Percentiles rank a stretch among this genome's conserved stretches.
phyloP scores from a whole-genome alignment of 2,329 filamentous ascomycete genomes.

The Pseudogymnoascus destructans region DNA sequence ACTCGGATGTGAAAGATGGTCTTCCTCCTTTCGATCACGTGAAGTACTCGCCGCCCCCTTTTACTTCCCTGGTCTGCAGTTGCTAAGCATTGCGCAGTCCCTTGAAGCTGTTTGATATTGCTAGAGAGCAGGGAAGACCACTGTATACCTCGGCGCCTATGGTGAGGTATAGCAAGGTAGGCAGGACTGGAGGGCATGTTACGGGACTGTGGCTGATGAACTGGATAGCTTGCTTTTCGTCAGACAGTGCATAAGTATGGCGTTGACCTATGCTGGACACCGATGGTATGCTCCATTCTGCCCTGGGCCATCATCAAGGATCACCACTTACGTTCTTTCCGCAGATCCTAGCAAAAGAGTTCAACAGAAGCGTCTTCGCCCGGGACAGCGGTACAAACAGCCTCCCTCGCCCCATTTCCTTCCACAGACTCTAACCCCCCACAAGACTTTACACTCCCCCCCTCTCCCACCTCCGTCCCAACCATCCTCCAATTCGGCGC shows the following conservation, averaged over 20 bases:
- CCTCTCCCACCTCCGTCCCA: constrained; percentile 37
- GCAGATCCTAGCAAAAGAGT: constrained; percentile 51
- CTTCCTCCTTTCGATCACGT: neutral
- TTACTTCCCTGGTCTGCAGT: neutral
- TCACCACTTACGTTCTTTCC: neutral
- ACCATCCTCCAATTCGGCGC: constrained; percentile 57
- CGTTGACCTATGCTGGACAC: constrained; percentile 56
- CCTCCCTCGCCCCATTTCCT: constrained; percentile 12
- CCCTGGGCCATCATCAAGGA: neutral
- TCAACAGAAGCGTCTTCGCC: constrained; percentile 47
- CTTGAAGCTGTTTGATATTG: constrained; percentile 44
- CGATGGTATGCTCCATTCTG: constrained; percentile 39
- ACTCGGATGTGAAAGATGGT: neutral
- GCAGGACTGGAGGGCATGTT: neutral
- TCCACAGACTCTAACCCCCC: constrained; percentile 15
- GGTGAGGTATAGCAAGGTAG: constrained; percentile 49
- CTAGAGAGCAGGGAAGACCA: constrained; percentile 38
- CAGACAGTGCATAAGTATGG: constrained; percentile 52
- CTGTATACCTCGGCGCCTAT: constrained; percentile 52
- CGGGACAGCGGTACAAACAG: constrained; percentile 40
- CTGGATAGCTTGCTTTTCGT: constrained; percentile 49
- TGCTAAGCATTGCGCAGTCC: constrained; percentile 30
- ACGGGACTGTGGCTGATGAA: neutral
- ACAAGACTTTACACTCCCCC: constrained; percentile 49
- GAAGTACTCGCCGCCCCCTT: neutral